Evolutionary conservation across 306 rosid genomes (phyloP).

Genomic region (Prunus davidiana): DNA sequence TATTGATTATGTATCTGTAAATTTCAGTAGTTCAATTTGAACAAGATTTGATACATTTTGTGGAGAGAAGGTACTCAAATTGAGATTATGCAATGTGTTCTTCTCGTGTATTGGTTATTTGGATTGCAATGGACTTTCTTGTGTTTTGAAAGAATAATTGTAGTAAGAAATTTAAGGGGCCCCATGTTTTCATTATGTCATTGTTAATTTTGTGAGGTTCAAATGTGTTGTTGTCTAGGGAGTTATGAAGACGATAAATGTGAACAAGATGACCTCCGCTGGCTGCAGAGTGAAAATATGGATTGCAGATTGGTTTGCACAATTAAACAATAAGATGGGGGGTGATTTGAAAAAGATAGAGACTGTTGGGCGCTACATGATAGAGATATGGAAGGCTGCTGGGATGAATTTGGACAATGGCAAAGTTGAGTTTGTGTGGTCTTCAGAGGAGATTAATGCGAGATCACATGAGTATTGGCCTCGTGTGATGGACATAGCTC

Average conservation of each 20-base stretch:
- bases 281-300: constrained; percentile 84
- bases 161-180: too few relatives aligned
- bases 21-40: background rate
- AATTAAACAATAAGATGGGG: constrained; percentile 78
- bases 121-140: too few relatives aligned
- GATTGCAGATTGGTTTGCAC: constrained; percentile 95
- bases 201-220: background rate
- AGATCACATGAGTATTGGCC: constrained; percentile 86
- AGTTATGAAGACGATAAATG: constrained; percentile 70
- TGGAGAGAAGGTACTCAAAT: too few relatives aligned
- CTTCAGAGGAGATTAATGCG: constrained; percentile 66
- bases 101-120: too few relatives aligned
- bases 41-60: background rate
- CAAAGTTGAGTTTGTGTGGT: constrained; percentile 84
- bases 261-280: constrained; percentile 70
- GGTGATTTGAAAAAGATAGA: constrained; percentile 81
- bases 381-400: constrained; percentile 80
- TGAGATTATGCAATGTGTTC: too few relatives aligned
- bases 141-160: too few relatives aligned
- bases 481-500: constrained; percentile 80
- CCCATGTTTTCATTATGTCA: too few relatives aligned
- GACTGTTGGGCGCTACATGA: constrained; percentile 59
- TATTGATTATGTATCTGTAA: background rate
- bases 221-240: constrained; percentile 41
- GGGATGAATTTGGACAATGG: constrained; percentile 83